Base-by-base conservation (phyloP, 148 eudicot genomes). In the Silene latifolia region DNA sequence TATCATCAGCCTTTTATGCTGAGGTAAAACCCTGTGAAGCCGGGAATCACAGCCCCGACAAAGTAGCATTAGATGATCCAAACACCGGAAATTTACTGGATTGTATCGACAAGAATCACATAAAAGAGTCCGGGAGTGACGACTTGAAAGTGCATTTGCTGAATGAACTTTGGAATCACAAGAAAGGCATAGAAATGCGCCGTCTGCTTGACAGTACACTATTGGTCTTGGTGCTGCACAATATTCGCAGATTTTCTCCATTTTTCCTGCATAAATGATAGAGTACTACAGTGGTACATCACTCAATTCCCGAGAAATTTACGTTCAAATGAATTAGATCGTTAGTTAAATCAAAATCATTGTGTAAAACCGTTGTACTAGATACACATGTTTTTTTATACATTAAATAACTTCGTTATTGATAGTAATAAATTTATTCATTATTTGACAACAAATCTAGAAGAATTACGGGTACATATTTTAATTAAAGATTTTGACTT, bases 151-250 rank as follows among this genome's bases (percentile, higher is more conserved):
- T 42, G 91, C 86, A 77, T 91, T 91, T 2, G 96, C 96, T 46
- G 96, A 87, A 76, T 91, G 96, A 60, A 89, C 89, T 71, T 82
- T 91, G 3, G 89, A 78, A 77, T 91, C 96, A 72, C 96, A 91
- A 5, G 81, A 77, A 1, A 91, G 89, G 77, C 96, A 91, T 27
- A 91, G 87, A 56, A 83, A 81, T 62, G 96, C 96, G 25, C 89
- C 81, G 72, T 91, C 96, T 53, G 96, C 83, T 73, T 86, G 80
- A 76, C 96, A 91, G 86, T 86, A 91, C 42, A 91, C 86, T 18
- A 86, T 72, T 70, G 96, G 85, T 56, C 81, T 74, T 24, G 80
- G 74, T 61, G 66, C 72, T 77, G 72, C 80, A 72, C 96, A 91
- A 74, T 83, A 91, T 67, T 89, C 96, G 72, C 96, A 91, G 62